Evolutionary conservation across 176 grass and related monocot species (phyloP).

Genomic region (Oryza longistaminata): DNA sequence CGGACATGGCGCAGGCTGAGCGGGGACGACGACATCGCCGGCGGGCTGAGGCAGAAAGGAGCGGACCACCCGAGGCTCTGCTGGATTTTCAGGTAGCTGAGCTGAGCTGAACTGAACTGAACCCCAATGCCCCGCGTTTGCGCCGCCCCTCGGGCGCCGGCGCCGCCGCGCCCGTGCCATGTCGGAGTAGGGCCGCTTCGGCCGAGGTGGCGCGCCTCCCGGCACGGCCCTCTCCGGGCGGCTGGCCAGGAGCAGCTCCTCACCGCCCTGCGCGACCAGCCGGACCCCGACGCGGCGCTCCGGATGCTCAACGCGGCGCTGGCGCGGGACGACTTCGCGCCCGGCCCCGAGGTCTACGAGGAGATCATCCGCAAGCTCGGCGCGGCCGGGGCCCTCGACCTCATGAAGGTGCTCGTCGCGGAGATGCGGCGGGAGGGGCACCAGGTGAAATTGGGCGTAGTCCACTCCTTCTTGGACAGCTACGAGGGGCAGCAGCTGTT

Average conservation of each 20-base stretch:
- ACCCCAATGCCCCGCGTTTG: too few relatives aligned
- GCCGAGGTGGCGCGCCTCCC: background rate
- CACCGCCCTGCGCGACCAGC: constrained; percentile 55
- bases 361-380: constrained; percentile 72
- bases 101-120: too few relatives aligned
- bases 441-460: constrained; percentile 33
- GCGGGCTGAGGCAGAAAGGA: too few relatives aligned
- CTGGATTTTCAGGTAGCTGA: too few relatives aligned
- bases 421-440: constrained; percentile 63
- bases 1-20: too few relatives aligned
- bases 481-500: constrained; percentile 58
- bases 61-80: too few relatives aligned
- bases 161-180: too few relatives aligned
- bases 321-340: constrained; percentile 34
- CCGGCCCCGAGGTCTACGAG: constrained; percentile 52
- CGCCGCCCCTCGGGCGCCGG: too few relatives aligned
- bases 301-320: constrained; percentile 55
- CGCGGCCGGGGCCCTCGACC: constrained; percentile 51
- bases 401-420: constrained; percentile 56
- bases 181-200: too few relatives aligned
- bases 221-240: background rate
- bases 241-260: constrained; percentile 45
- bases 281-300: constrained; percentile 60
- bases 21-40: too few relatives aligned
- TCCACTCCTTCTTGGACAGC: constrained; percentile 59